phyloP scores from a whole-genome alignment of 1,284 basidiomycete genomes.

The Mycena sp. region DNA sequence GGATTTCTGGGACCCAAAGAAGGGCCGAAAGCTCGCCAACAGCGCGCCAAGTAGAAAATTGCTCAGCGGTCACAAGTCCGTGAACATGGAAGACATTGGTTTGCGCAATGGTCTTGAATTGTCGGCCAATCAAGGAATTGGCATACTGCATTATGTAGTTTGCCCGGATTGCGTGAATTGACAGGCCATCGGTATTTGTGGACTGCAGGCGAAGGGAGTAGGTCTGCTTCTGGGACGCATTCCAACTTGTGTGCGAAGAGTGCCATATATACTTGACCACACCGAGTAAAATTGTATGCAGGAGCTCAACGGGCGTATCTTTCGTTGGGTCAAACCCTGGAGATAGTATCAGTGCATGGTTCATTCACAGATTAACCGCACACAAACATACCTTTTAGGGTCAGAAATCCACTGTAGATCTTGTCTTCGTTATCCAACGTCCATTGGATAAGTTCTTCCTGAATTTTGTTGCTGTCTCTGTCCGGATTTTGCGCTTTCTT shows the following conservation, averaged over 20 bases:
- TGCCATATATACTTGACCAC: slow-evolving; percentile 50
- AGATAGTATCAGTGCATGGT: neutral
- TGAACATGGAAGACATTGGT: slow-evolving; percentile 39
- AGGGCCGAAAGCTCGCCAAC: slow-evolving; percentile 44
- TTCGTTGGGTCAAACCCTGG: slow-evolving; percentile 30
- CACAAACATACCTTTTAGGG: slow-evolving; percentile 4
- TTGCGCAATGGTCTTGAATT: slow-evolving; percentile 49
- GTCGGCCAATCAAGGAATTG: slow-evolving; percentile 47
- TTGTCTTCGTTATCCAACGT: slow-evolving; percentile 14
- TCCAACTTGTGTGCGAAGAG: slow-evolving; percentile 35
- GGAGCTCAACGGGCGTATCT: slow-evolving; percentile 42
- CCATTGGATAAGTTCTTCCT: slow-evolving; percentile 34
- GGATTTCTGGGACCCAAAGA: slow-evolving; percentile 48
- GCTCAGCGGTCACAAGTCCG: slow-evolving; percentile 28
- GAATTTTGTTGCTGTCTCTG: neutral
- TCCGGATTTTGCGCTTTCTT: neutral
- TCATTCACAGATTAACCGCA: no score
- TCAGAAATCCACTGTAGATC: slow-evolving; percentile 20
- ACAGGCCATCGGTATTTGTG: slow-evolving; percentile 41
- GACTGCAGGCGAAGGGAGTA: slow-evolving; percentile 41
- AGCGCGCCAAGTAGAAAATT: slow-evolving; percentile 43
- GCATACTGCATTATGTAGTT: slow-evolving; percentile 45
- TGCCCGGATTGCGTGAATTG: slow-evolving; percentile 38
- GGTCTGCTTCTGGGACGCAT: slow-evolving; percentile 29
- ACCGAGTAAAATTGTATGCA: slow-evolving; percentile 50